phyloP scores from a whole-genome alignment of 106 monocot genomes.

The Apostasia shenzhenica region DNA sequence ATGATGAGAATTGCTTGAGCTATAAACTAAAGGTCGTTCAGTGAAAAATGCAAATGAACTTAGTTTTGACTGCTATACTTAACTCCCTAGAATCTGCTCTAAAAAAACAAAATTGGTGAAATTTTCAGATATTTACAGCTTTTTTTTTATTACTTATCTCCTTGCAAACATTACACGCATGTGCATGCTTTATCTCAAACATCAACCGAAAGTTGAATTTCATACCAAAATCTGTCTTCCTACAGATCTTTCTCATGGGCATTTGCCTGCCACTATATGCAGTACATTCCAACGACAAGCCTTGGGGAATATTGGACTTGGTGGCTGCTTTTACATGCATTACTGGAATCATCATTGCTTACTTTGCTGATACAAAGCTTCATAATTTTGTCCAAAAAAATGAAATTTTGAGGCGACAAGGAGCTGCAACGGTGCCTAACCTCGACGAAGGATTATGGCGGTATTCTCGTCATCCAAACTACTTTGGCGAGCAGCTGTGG shows the following conservation, averaged over 20 bases:
- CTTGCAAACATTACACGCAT: no score
- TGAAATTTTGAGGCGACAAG: conserved; percentile 32
- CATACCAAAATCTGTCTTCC: no score
- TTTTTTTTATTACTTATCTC: no score
- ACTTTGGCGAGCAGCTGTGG: conserved; percentile 93
- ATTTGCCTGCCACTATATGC: conserved; percentile 91
- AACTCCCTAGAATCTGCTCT: no score
- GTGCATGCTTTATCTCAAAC: no score
- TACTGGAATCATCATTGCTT: conserved; percentile 55
- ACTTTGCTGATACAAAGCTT: conserved; percentile 88
- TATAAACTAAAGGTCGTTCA: no score
- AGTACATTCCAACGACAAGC: conserved; percentile 50
- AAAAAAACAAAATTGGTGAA: no score
- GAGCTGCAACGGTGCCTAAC: conserved; percentile 31
- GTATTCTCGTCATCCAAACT: conserved; percentile 93
- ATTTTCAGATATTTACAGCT: no score
- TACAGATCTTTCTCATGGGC: conserved; percentile 76
- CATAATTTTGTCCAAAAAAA: conserved; percentile 55
- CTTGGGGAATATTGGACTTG: conserved; percentile 52
- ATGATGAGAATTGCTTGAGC: no score
- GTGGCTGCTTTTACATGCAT: conserved; percentile 45
- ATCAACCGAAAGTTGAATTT: no score
- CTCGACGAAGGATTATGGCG: conserved; percentile 82
- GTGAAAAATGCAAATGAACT: no score
- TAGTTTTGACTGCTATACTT: no score